phyloP scores from a whole-genome alignment of 2,329 filamentous ascomycete species.

The Fusarium fujikuroi region DNA sequence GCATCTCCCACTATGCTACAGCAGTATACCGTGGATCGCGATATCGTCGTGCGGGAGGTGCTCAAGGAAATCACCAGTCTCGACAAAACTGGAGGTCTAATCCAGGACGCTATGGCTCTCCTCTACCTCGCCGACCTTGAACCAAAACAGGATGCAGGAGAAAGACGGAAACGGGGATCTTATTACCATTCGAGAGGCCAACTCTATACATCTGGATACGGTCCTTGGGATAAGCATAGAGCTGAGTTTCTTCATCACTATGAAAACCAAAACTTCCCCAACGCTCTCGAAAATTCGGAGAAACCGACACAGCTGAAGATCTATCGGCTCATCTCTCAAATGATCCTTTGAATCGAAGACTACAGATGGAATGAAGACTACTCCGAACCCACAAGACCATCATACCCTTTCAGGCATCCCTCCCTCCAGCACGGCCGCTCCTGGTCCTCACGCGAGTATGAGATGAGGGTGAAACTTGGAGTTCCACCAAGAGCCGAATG shows the following conservation, averaged over 20 bases:
- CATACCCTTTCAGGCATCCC: not conserved
- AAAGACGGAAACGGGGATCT: accelerated
- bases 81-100: not conserved
- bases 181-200: too few relatives aligned
- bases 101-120: conserved; percentile 1
- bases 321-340: not conserved
- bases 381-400: too few relatives aligned
- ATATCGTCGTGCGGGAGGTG: not conserved
- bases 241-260: accelerated
- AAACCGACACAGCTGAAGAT: not conserved
- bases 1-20: conserved; percentile 5
- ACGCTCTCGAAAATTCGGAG: not conserved
- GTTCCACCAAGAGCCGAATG: not conserved
- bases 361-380: not conserved
- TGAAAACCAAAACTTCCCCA: too few relatives aligned
- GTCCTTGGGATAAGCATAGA: not conserved
- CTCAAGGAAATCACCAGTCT: not conserved
- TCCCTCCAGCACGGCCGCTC: too few relatives aligned
- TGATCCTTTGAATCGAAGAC: not conserved
- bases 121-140: not conserved
- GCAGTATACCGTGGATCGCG: not conserved
- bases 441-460: not conserved
- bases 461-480: not conserved
- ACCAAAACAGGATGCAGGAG: too few relatives aligned
- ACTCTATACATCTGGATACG: too few relatives aligned